Evolutionary conservation across 2,329 filamentous ascomycete species (phyloP).

Genomic region (Nemania sp.): DNA sequence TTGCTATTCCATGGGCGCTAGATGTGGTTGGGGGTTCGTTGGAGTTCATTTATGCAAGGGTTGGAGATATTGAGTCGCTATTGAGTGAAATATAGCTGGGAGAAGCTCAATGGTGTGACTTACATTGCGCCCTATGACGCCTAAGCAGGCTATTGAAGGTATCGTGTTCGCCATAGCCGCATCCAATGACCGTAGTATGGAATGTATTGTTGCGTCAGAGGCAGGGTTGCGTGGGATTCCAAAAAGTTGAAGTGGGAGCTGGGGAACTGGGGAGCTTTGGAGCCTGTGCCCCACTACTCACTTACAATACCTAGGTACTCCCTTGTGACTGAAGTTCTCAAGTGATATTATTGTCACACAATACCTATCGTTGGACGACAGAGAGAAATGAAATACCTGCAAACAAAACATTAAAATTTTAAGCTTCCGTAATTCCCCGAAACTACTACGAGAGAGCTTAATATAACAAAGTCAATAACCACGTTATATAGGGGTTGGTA

Average conservation of each 20-base stretch:
- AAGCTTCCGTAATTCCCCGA: not conserved
- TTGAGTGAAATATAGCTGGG: constrained; percentile 3
- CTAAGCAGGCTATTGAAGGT: constrained; percentile 91
- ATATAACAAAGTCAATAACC: not conserved
- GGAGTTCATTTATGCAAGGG: not conserved
- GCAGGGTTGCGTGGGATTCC: not conserved
- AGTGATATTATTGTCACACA: too few species aligned
- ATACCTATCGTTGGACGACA: too few species aligned
- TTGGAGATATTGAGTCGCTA: not conserved
- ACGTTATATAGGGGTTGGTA: not conserved
- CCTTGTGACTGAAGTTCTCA: too few species aligned
- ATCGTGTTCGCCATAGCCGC: constrained; percentile 68
- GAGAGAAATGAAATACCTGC: too few species aligned
- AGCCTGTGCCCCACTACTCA: constrained; percentile 30
- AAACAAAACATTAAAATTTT: too few species aligned
- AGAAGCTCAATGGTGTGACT: too few species aligned
- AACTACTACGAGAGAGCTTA: not conserved
- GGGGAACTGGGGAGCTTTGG: not conserved
- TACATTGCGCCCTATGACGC: constrained; percentile 93
- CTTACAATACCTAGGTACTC: too few species aligned
- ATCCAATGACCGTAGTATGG: constrained; percentile 1
- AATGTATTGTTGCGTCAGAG: constrained; percentile 4
- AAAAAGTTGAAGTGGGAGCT: constrained; percentile 21
- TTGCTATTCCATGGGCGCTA: not conserved
- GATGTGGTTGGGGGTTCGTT: not conserved